These are phyloP conservation scores for Thelonectria blattea DNA, from an alignment of 2,329 filamentous ascomycete species.

Conservation along the genomic window DNA sequence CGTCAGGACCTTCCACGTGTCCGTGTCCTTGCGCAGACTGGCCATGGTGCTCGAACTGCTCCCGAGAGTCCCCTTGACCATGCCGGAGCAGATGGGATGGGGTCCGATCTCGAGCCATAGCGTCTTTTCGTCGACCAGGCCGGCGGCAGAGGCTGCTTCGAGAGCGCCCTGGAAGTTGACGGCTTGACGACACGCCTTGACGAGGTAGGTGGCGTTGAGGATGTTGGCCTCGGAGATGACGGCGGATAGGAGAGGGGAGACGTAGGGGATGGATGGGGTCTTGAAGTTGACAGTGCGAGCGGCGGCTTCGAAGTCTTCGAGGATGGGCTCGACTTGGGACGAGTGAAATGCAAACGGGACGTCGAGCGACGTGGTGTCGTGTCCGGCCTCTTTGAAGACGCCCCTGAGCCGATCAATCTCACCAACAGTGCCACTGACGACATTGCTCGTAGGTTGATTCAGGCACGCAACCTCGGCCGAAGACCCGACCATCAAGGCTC, in stretches of 20 bases:
- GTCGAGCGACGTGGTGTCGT: constrained; percentile 54
- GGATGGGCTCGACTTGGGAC: constrained; percentile 59
- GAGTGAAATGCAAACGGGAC: constrained; percentile 63
- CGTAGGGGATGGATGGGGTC: constrained; percentile 57
- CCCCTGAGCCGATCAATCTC: constrained; percentile 52
- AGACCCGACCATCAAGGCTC: constrained; percentile 38
- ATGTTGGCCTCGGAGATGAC: constrained; percentile 55
- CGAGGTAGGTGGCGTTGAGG: constrained; percentile 65
- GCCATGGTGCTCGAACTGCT: constrained; percentile 58
- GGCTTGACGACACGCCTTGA: constrained; percentile 64
- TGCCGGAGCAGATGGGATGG: constrained; percentile 66
- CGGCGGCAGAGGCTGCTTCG: constrained; percentile 53
- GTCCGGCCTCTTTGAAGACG: constrained; percentile 41
- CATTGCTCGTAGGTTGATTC: constrained; percentile 77
- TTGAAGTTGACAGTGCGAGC: constrained; percentile 47
- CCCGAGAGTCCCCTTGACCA: constrained; percentile 67
- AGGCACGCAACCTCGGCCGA: constrained; percentile 69
- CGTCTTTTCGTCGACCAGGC: constrained; percentile 60
- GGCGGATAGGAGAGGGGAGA: constrained; percentile 69
- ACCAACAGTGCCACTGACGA: constrained; percentile 60
- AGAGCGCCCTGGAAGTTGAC: constrained; percentile 71
- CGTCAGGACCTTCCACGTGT: constrained; percentile 69
- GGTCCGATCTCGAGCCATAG: constrained; percentile 73
- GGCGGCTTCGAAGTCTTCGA: constrained; percentile 62
- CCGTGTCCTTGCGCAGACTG: constrained; percentile 68